Evolutionary conservation across 2,329 filamentous ascomycete species (phyloP).

Genomic region (Diaporthe vexans): DNA sequence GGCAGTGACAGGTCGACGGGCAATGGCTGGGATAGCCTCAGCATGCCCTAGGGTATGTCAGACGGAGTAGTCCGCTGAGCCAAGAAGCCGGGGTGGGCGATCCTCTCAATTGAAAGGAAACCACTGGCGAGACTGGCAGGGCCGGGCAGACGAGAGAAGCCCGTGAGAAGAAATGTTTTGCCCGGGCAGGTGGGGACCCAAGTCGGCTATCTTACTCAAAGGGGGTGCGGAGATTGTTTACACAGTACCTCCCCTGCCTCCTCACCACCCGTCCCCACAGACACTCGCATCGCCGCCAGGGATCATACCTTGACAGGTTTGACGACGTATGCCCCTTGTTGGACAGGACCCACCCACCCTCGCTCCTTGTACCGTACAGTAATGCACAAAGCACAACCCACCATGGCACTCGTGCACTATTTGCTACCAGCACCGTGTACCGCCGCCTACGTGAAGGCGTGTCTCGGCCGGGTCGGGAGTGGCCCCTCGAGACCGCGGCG

Average conservation of each 20-base stretch:
- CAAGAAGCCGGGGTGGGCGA: slow-evolving; percentile 26
- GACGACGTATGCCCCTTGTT: not conserved
- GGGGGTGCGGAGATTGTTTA: slow-evolving; percentile 25
- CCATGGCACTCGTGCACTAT: slow-evolving; percentile 19
- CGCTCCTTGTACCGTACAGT: not conserved
- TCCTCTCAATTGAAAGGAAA: not conserved
- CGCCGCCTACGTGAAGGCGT: not conserved
- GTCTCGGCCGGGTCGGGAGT: not conserved
- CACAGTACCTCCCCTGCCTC: too few relatives aligned
- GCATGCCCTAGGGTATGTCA: too few relatives aligned
- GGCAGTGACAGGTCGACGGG: not conserved
- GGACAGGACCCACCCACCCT: too few relatives aligned
- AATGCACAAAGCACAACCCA: slow-evolving; percentile 10
- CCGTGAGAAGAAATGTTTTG: slow-evolving; percentile 11
- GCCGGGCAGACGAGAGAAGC: not conserved
- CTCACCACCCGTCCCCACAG: not conserved
- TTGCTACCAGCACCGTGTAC: not conserved
- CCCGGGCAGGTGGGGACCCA: slow-evolving; percentile 12
- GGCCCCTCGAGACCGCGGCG: too few relatives aligned
- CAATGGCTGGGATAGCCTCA: not conserved
- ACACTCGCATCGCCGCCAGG: not conserved
- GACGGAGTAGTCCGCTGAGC: slow-evolving; percentile 8
- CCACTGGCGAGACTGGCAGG: not conserved
- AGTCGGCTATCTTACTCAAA: slow-evolving; percentile 21
- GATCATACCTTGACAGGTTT: slow-evolving; percentile 29